Conservation (phyloP, 2,329 filamentous ascomycete genomes). For the Stachybotrys echinatus region DNA sequence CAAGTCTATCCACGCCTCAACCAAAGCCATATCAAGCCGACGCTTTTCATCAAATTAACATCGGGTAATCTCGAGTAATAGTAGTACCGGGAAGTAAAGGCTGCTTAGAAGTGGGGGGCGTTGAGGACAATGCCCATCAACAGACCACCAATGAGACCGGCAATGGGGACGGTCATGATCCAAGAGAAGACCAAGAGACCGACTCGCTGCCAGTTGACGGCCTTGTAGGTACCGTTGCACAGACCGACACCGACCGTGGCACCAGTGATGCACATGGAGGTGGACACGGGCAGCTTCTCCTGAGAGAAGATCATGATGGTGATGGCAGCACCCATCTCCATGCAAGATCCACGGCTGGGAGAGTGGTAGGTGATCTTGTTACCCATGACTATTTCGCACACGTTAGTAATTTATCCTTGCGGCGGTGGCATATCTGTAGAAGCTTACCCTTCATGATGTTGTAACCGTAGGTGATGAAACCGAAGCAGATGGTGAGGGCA, state of each 20-base stretch:
- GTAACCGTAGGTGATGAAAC: conserved; percentile 70
- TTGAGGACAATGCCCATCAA: conserved; percentile 29
- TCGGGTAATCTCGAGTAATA: not conserved
- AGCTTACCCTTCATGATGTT: conserved; percentile 70
- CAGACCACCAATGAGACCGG: conserved; percentile 26
- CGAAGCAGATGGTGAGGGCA: conserved; percentile 53
- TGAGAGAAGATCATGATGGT: conserved; percentile 70
- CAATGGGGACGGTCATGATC: conserved; percentile 31
- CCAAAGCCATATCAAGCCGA: not conserved
- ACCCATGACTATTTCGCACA: conserved; percentile 57
- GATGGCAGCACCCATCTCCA: conserved; percentile 73
- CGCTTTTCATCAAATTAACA: not conserved
- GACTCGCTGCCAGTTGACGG: conserved; percentile 69
- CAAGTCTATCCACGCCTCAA: not conserved
- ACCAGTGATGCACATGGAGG: conserved; percentile 71
- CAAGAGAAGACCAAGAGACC: conserved; percentile 59
- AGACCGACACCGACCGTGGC: conserved; percentile 71
- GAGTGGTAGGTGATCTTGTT: conserved; percentile 70
- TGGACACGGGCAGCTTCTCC: conserved; percentile 67
- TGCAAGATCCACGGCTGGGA: conserved; percentile 51
- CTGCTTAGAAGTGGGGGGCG: conserved; percentile 21
- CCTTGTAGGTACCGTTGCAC: conserved; percentile 64
- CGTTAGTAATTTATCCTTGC: conserved; percentile 3
- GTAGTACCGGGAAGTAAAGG: not conserved
- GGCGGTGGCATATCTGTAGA: not conserved